Base-by-base conservation (phyloP, 2,329 filamentous ascomycete species). In the Pseudogymnoascus pannorum region DNA sequence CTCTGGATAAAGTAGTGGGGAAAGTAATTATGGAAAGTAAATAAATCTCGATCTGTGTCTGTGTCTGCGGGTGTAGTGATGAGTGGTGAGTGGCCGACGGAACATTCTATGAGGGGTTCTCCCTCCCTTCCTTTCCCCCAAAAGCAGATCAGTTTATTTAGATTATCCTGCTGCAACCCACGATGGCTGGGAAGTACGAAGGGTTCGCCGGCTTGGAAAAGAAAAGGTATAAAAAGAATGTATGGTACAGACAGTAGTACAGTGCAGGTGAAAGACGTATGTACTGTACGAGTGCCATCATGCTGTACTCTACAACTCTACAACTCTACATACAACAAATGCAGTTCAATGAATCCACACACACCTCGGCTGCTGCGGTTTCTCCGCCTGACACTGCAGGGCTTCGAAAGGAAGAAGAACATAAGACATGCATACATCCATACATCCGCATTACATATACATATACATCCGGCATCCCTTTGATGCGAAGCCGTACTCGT, bases 341-440 rank as follows among this genome's bases (percentile, higher is more conserved):
- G n/a, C n/a, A n/a, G n/a, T n/a, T n/a, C n/a, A 22, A 8, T 5
- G 20, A 26, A 48, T 48, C 42, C 42, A 48, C 42, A n/a, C 42
- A 48, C 42, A 48, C 42, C 42, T 48, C 42, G 42, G 42, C 42
- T 48, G 42, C 42, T 24, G 42, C 42, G 42, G 42, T 26, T 48
- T 48, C 42, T 48, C 42, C 42, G 42, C 42, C 42, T 48, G 42
- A 26, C 42, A 26, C 42, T 48, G 42, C 42, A 48, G 42, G 42
- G 42, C 42, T 48, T 42, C 42, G 14, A 44, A 36, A 36, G 33
- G 33, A 36, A 36, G 33, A 48, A 48, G 42, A 24, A 48, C 20
- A 26, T 48, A 24, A 48, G 42, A 48, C 42, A 48, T 48, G 26
- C 42, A 24, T 44, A 24, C 20, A 24, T 42, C 16, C 16, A 42